Evolutionary conservation across 129 eudicot genomes (phyloP).

Genomic region (Flaveria bidentis): DNA sequence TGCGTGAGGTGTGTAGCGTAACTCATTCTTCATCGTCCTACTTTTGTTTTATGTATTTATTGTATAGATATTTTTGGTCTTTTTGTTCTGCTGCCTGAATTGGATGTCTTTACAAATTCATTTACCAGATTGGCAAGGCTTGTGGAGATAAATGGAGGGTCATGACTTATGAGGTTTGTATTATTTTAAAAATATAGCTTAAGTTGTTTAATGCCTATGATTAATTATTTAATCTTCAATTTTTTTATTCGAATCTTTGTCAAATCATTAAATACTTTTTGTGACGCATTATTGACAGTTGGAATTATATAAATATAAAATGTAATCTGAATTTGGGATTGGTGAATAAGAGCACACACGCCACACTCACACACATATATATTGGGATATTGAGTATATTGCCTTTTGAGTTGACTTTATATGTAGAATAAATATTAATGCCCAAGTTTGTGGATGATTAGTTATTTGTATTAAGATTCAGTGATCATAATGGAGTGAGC

Average conservation of each 20-base stretch:
- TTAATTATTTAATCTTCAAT: neutral
- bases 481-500: neutral
- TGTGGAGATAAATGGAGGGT: slow-evolving; percentile 95
- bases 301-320: neutral
- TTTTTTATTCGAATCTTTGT: neutral
- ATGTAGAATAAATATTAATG: neutral
- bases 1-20: slow-evolving; percentile 65
- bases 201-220: neutral
- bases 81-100: slow-evolving; percentile 3
- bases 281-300: slow-evolving; percentile 12
- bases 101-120: slow-evolving; percentile 3
- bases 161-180: slow-evolving; percentile 85
- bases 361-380: neutral
- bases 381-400: neutral
- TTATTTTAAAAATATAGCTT: neutral
- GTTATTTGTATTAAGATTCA: neutral
- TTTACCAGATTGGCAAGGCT: slow-evolving; percentile 85
- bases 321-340: slow-evolving; percentile 8
- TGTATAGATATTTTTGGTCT: too few species aligned
- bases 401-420: neutral
- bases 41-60: too few species aligned
- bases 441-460: neutral
- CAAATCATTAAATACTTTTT: slow-evolving; percentile 1
- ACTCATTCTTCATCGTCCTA: slow-evolving; percentile 5
- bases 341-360: neutral